Evolutionary conservation across 768 basidiomycete genomes (phyloP).

Genomic region (Lanmaoa pseudosensibilis): DNA sequence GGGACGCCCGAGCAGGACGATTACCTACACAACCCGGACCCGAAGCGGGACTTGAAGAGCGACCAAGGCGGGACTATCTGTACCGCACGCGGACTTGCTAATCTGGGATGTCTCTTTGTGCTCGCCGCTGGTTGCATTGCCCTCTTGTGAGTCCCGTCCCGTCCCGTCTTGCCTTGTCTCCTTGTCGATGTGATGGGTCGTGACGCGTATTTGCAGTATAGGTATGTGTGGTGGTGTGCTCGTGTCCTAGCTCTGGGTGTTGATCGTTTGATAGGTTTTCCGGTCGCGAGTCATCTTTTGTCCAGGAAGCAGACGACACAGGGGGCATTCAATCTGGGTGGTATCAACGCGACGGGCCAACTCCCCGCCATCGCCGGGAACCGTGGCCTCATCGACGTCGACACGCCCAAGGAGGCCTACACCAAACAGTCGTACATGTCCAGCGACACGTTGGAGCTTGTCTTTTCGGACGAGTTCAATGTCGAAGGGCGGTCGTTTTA

Average conservation of each 20-base stretch:
- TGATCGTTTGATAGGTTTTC: conserved; percentile 40
- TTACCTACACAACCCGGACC: conserved; percentile 63
- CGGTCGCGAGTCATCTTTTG: conserved; percentile 48
- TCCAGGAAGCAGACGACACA: conserved; percentile 40
- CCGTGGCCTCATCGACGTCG: conserved; percentile 52
- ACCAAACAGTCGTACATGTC: conserved; percentile 41
- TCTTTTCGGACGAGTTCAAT: conserved; percentile 86
- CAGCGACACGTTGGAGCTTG: conserved; percentile 44
- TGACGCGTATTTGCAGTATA: conserved; percentile 14
- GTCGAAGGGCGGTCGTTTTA: conserved; percentile 68
- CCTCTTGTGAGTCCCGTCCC: conserved; percentile 51
- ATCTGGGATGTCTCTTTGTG: conserved; percentile 64
- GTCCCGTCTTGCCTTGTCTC: conserved; percentile 24
- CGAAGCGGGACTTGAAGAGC: conserved; percentile 50
- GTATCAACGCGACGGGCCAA: conserved; percentile 74
- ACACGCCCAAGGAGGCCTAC: conserved; percentile 50
- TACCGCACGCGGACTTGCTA: conserved; percentile 61
- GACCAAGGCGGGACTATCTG: conserved; percentile 60
- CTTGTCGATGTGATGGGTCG: background rate
- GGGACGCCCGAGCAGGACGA: conserved; percentile 59
- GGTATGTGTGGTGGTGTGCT: conserved; percentile 1
- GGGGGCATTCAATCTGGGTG: conserved; percentile 72
- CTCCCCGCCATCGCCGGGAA: conserved; percentile 43
- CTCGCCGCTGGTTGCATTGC: conserved; percentile 48
- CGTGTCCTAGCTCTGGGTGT: background rate